phyloP scores from a whole-genome alignment of 202 grass and related monocot genomes.

The Schoenoplectus triqueter region DNA sequence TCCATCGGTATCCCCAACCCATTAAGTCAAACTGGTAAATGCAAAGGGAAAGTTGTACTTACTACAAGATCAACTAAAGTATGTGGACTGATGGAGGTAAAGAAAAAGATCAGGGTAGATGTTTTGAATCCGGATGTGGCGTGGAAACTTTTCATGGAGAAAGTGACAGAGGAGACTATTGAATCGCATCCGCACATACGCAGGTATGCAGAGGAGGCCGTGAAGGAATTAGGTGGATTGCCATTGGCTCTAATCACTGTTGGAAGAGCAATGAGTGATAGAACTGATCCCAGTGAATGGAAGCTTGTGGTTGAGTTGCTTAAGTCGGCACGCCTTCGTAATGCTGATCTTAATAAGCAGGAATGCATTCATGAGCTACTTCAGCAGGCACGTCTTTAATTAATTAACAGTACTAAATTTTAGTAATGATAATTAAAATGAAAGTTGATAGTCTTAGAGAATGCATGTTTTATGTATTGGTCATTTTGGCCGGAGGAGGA shows the following conservation, averaged over 20 bases:
- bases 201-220: constrained; percentile 45
- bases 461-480: neutral
- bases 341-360: neutral
- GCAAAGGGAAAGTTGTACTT: constrained; percentile 51
- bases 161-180: constrained; percentile 43
- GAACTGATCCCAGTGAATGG: constrained; percentile 1
- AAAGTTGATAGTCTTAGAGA: neutral
- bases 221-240: constrained; percentile 50
- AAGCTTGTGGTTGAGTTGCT: neutral
- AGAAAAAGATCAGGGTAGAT: constrained; percentile 52
- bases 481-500: neutral
- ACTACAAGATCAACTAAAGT: constrained; percentile 50
- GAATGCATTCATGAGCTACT: constrained; percentile 1
- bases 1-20: constrained; percentile 47
- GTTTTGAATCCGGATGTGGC: constrained; percentile 44
- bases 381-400: neutral
- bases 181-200: constrained; percentile 27
- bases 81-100: constrained; percentile 55
- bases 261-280: constrained; percentile 50
- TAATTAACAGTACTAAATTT: neutral
- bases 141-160: constrained; percentile 54
- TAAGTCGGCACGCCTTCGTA: neutral
- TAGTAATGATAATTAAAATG: neutral
- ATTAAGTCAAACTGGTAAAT: neutral
- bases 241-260: constrained; percentile 52